Evolutionary conservation across 2,329 filamentous ascomycete species (phyloP), one percentile per base, ranked within the genome.

Genomic region (Rhinocladiella similis): DNA sequence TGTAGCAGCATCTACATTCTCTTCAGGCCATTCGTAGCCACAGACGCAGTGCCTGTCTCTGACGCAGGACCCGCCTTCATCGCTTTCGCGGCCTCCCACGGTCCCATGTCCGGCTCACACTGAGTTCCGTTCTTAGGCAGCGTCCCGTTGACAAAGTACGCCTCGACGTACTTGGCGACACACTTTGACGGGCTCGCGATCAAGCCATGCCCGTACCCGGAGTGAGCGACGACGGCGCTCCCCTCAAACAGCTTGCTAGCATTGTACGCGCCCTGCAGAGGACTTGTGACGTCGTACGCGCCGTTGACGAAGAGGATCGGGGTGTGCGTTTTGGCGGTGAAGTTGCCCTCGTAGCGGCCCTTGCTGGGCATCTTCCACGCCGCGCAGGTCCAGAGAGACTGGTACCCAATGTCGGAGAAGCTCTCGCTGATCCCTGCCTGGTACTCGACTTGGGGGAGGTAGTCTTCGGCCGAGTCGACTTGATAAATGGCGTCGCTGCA

Each of bases 121-220:
- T 69, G 57, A 6, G 66, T 71, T 5, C 67, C 68, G 3, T 63
- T 59, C 27, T 66, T 47, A 3, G 72, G 72, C 35, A 76, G 49
- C 1, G 63, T 70, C 2, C 72, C 71, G 42, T 73, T 63, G 3
- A 47, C 48, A 59, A 70, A 75, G 54, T 74, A 75, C 5, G 59
- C 63, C 20, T 57, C 52, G 3, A 69, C 65, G 2, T 63, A 60
- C 41, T 61, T 55, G 5, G 64, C 47, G 5, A 65, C 68, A 57
- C 74, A 76, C 3, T 56, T 54, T 1, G 71, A 75, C 3, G 68
- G 67, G 2, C 64, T 57, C 0, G 50, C 57, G 6, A 69, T 45
- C 48, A 66, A 46, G n/a, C 67, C 67, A 48, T 65, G 64, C 13
- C 56, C 56, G 35, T 55, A 51, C 5, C 56, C 56, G 20, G 22